Base-by-base conservation (phyloP, 2,329 filamentous ascomycete genomes). In the Botryotinia globosa region DNA sequence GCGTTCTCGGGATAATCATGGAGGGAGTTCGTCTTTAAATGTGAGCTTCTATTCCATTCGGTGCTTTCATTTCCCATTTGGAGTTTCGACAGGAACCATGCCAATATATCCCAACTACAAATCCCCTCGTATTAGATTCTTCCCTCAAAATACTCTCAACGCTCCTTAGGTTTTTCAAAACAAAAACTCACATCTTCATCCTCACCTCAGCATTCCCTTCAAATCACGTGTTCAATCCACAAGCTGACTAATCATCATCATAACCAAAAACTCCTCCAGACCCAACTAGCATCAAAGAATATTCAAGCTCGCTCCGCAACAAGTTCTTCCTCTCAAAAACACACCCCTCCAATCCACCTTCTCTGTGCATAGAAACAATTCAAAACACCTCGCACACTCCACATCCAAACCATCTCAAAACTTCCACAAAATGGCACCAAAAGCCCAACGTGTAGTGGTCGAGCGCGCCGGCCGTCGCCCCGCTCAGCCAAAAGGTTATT, bases 391-490 rank as follows among this genome's bases (percentile, higher is more conserved):
- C 48, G 12, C 6, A 18, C 25, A 25, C 3, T 25, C 0, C 32
- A 37, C 14, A 18, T 42, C 34, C 3, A 39, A 29, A 34, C 18
- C 8, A 8, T 67, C 4, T 18, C 59, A 29, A 5, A 6, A 14
- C 16, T 39, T 34, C 25, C 34, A 39, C 56, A 84, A 72, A 75
- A 93, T 93, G 91, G 83, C 89, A 80, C 88, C 90, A 77, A 91
- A 89, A 83, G 84, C 88, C 77, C 85, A 88, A 77, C 83, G 83
- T 77, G 82, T 83, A 66, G 81, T 81, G 65, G 77, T 81, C 45
- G 63, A 62, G 25, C 71, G 71, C 74, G 9, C 69, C 32, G 45
- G 10, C 25, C 61, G 59, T 32, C 82, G 83, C 75, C 80, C 84
- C 66, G 81, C 83, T 74, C 69, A 74, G 65, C 73, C 83, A 75